A percentile compares a stretch with the other conserved stretches of the same genome.
These are phyloP conservation scores for Candida parachauliodes DNA, from an alignment of 805 yeast species.

Conservation along the genomic window DNA sequence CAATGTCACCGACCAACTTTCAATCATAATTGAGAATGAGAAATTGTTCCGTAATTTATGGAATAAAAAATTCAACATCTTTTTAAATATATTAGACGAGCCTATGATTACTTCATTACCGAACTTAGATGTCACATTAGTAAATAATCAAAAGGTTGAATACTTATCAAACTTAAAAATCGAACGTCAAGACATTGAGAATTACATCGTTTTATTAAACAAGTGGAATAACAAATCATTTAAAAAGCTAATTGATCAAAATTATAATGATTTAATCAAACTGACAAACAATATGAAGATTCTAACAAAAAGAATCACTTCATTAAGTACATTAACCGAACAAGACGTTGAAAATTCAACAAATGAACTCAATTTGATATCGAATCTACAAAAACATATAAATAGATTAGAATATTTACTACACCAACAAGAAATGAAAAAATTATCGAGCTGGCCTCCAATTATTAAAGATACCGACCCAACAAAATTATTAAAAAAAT, in stretches of 20 bases:
- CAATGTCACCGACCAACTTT: slow-evolving; percentile 54
- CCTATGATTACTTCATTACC: slow-evolving; percentile 18
- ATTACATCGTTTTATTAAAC: slow-evolving; percentile 24
- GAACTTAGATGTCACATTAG: slow-evolving; percentile 35
- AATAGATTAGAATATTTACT: slow-evolving; percentile 72
- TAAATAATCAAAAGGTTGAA: slow-evolving; percentile 16
- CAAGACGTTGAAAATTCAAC: slow-evolving; percentile 17
- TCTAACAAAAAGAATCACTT: slow-evolving; percentile 27
- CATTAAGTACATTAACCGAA: slow-evolving; percentile 20
- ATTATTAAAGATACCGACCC: slow-evolving; percentile 17
- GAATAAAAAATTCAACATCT: slow-evolving; percentile 56
- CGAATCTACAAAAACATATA: slow-evolving; percentile 68
- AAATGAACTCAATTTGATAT: slow-evolving; percentile 34
- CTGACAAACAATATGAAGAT: slow-evolving; percentile 35
- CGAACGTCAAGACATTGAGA: slow-evolving; percentile 30
- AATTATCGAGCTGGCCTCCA: slow-evolving; percentile 45
- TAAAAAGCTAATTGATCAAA: slow-evolving; percentile 37
- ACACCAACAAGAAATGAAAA: slow-evolving; percentile 66
- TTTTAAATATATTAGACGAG: slow-evolving; percentile 19
- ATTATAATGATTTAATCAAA: slow-evolving; percentile 43
- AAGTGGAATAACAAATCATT: slow-evolving; percentile 24
- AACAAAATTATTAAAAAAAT: slow-evolving; percentile 24
- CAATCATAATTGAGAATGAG: slow-evolving; percentile 56
- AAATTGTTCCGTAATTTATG: slow-evolving; percentile 53
- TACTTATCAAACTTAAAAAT: slow-evolving; percentile 33